Percentiles rank a stretch among this genome's conserved stretches.
phyloP scores from a whole-genome alignment of 495 filamentous ascomycete genomes.

The Elasticomyces elasticus region DNA sequence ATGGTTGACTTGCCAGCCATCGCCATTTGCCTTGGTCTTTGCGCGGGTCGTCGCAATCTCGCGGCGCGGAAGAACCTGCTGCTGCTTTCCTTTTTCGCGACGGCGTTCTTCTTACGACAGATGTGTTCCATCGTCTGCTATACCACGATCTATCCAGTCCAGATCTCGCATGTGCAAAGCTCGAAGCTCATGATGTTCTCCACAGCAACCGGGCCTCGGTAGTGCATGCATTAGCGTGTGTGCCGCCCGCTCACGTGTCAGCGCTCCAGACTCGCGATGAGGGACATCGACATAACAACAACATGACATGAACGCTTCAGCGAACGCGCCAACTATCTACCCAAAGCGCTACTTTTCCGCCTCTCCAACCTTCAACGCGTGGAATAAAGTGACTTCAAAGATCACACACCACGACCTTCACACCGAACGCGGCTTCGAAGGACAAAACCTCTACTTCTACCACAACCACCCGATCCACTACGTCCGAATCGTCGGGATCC shows the following conservation, averaged over 20 bases:
- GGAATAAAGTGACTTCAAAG: conserved; percentile 65
- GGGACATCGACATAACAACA: conserved; percentile 8
- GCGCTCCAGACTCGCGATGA: conserved; percentile 1
- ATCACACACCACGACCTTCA: conserved; percentile 57
- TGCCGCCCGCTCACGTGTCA: not conserved
- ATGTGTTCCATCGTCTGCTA: not conserved
- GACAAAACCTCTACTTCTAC: conserved; percentile 66
- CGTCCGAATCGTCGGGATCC: conserved; percentile 61
- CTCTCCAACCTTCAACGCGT: conserved; percentile 72
- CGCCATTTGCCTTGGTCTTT: not conserved
- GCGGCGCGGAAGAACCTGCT: too few species aligned
- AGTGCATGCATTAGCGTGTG: conserved; percentile 10
- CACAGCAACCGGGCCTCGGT: not conserved
- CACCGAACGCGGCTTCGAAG: conserved; percentile 54
- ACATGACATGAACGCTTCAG: conserved; percentile 44
- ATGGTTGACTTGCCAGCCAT: not conserved
- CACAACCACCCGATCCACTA: conserved; percentile 85
- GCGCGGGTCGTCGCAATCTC: not conserved
- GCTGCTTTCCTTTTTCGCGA: too few species aligned
- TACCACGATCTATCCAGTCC: not conserved
- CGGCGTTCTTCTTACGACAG: too few species aligned
- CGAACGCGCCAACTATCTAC: conserved; percentile 46
- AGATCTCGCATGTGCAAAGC: not conserved
- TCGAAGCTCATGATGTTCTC: not conserved
- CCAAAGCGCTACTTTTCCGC: conserved; percentile 74